Evolutionary conservation across 2,329 filamentous ascomycete genomes (phyloP), one percentile per base, ranked within the genome.

Genomic region (Tolypocladium amazonense): DNA sequence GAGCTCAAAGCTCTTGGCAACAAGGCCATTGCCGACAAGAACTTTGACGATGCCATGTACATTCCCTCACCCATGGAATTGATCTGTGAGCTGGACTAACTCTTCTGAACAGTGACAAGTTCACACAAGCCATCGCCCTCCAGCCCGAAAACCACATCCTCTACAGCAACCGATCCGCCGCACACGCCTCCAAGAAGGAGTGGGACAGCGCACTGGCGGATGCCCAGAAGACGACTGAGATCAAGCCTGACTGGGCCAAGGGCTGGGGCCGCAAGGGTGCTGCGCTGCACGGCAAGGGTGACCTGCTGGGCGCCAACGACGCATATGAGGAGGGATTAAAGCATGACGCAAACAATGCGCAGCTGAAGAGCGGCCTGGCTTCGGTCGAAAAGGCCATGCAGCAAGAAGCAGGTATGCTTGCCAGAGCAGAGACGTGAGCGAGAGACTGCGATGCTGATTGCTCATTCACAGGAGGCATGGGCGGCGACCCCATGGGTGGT

Each of bases 191-290:
- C 58, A 89, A 96, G 76, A 90, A 87, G 74, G 86, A 97, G 61
- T 99, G 89, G 81, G 80, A 89, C 64, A 83, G 88, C 66, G 94
- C 94, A 25, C 79, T 97, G 33, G 82, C 88, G 64, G 94, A 99
- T 81, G 94, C 94, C 60, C 88, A 88, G 71, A 97, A 97, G 82
- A 94, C 91, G 3, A 95, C 89, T 59, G 85, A 96, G 76, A 80
- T 99, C 74, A 97, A 99, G 81, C 89, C 93, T 15, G 94, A 97
- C 80, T 99, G 94, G 94, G 87, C 91, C 62, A 97, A 97, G 78
- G 94, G 94, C 65, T 97, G 91, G 88, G 88, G 89, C 61, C 87
- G 94, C 62, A 97, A 97, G 75, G 94, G 93, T 65, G 88, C 92
- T 64, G 94, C 94, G 59, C 81, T 92, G 39, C 94, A 96, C 74